These are phyloP conservation scores for Lizonia empirigonia DNA, from an alignment of 2,329 filamentous ascomycete genomes.

Conservation along the genomic window DNA sequence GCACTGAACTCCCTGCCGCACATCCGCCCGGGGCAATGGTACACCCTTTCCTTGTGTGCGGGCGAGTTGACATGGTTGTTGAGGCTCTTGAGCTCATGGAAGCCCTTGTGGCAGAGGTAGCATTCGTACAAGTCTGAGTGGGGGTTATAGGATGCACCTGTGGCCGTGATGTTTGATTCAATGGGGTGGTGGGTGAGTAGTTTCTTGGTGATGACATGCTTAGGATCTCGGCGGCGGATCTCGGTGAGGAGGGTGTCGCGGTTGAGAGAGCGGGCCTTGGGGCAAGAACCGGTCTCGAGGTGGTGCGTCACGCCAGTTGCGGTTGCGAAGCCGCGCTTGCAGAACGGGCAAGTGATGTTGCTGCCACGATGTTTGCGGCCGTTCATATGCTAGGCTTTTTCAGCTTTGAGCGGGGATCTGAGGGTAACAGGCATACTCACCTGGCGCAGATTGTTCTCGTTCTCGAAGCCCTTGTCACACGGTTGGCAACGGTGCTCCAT, in stretches of 20 bases:
- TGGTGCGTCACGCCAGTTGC: slow-evolving; percentile 63
- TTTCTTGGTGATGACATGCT: slow-evolving; percentile 17
- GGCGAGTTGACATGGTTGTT: slow-evolving; percentile 62
- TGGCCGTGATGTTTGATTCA: slow-evolving; percentile 39
- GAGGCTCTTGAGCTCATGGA: slow-evolving; percentile 46
- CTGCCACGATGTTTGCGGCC: slow-evolving; percentile 57
- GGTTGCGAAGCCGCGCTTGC: slow-evolving; percentile 52
- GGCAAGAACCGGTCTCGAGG: slow-evolving; percentile 61
- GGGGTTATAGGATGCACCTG: slow-evolving; percentile 49
- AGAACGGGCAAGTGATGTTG: slow-evolving; percentile 61
- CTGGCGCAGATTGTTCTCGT: slow-evolving; percentile 24
- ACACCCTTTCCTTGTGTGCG: slow-evolving; percentile 55
- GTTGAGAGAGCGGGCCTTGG: slow-evolving; percentile 51
- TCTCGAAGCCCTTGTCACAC: slow-evolving; percentile 28
- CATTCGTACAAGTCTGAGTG: slow-evolving; percentile 59
- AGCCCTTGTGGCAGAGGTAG: slow-evolving; percentile 59
- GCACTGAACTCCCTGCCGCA: slow-evolving; percentile 50
- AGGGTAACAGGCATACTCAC: slow-evolving; percentile 1
- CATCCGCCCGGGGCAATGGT: slow-evolving; percentile 52
- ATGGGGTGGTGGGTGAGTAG: neutral
- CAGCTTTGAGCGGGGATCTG: neutral
- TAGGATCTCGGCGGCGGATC: slow-evolving; percentile 55
- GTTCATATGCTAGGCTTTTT: slow-evolving; percentile 55
- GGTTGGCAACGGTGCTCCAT: slow-evolving; percentile 16
- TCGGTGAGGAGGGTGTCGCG: slow-evolving; percentile 56